A percentile compares a stretch with the other conserved stretches of the same genome.
Conservation (phyloP, 129 eudicot species). For the Pittosporum tobira region DNA sequence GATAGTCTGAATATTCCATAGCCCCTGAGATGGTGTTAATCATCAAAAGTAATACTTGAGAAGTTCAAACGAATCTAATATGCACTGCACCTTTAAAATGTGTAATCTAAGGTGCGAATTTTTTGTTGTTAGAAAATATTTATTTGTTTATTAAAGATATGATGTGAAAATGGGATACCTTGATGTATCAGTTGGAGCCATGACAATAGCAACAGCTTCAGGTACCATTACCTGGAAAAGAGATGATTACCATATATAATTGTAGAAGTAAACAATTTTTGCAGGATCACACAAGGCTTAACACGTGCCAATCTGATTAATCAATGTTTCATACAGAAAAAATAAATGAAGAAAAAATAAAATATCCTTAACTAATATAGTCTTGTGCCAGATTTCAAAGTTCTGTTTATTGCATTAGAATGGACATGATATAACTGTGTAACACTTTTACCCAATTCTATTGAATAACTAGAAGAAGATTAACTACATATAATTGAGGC, state of each 20-base stretch:
- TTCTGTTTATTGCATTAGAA: background rate
- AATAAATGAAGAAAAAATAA: background rate
- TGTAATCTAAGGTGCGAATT: too few species aligned
- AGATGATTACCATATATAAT: background rate
- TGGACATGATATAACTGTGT: background rate
- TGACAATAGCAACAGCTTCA: conserved; percentile 76
- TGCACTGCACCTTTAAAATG: background rate
- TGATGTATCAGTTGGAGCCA: conserved; percentile 69
- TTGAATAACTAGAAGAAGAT: background rate
- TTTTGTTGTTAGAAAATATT: too few species aligned
- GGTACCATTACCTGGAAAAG: conserved; percentile 64
- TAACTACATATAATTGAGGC: background rate
- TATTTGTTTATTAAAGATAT: too few species aligned
- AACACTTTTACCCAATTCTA: background rate
- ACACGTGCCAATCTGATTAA: background rate
- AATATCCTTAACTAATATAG: too few species aligned
- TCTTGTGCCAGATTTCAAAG: background rate
- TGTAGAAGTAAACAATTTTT: background rate
- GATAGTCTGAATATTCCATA: conserved; percentile 54
- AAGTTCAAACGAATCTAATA: background rate
- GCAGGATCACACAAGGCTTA: background rate
- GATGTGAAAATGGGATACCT: conserved; percentile 23
- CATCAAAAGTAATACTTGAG: background rate
- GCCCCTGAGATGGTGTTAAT: conserved; percentile 32
- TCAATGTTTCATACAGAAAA: too few species aligned